Conservation (phyloP, 2,329 filamentous ascomycete genomes). For the Arthrobotrys sphaeroides region DNA sequence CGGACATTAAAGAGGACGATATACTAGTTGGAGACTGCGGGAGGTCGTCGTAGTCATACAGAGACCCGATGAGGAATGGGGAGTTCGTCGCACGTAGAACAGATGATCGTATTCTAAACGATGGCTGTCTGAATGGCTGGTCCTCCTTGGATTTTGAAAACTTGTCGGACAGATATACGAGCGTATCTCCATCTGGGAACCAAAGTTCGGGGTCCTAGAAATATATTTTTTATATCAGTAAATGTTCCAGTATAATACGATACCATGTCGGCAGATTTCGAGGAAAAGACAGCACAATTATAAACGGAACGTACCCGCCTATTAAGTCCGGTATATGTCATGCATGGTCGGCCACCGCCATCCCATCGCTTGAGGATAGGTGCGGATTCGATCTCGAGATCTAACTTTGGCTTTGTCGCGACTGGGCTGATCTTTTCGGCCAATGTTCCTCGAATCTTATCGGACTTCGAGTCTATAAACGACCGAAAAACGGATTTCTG, state of each 20-base stretch:
- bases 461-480: conserved; percentile 57
- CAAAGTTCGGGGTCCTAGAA: conserved; percentile 69
- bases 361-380: conserved; percentile 57
- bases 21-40: conserved; percentile 50
- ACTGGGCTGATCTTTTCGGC: conserved; percentile 51
- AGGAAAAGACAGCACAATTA: not conserved
- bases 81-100: conserved; percentile 70
- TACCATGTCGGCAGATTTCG: no score
- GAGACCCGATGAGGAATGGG: conserved; percentile 66
- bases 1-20: conserved; percentile 45
- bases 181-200: conserved; percentile 70
- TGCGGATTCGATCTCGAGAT: conserved; percentile 41
- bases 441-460: conserved; percentile 56
- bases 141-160: conserved; percentile 61
- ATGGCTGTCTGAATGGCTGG: conserved; percentile 62
- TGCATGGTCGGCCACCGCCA: conserved; percentile 55
- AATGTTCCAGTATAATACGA: not conserved
- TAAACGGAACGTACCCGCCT: conserved; percentile 17
- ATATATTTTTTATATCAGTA: conserved; percentile 7
- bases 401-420: conserved; percentile 42
- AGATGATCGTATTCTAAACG: conserved; percentile 69
- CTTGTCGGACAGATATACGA: conserved; percentile 67
- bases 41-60: conserved; percentile 58
- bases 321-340: conserved; percentile 54
- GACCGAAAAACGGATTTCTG: conserved; percentile 55